These are phyloP conservation scores for Lactarius trivialis DNA, from an alignment of 768 basidiomycete species.

Conservation along the genomic window DNA sequence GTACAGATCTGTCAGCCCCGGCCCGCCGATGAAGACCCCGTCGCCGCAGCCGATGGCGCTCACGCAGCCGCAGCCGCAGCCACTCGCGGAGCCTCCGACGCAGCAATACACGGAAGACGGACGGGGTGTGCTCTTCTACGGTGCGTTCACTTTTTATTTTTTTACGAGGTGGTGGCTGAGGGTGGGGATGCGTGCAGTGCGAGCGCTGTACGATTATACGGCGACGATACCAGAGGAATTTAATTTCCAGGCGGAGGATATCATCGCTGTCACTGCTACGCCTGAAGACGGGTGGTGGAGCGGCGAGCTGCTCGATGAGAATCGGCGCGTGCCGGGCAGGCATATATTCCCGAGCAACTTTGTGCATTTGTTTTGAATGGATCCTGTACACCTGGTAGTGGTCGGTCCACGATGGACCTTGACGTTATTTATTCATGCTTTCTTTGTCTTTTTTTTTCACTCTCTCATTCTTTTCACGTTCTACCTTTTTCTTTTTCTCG, in stretches of 20 bases:
- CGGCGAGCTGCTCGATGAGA: slow-evolving; percentile 77
- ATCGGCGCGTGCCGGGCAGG: slow-evolving; percentile 59
- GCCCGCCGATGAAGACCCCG: slow-evolving; percentile 39
- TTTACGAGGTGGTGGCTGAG: background rate
- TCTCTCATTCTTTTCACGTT: background rate
- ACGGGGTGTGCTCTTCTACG: slow-evolving; percentile 78
- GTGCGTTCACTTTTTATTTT: slow-evolving; percentile 37
- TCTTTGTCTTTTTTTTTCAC: background rate
- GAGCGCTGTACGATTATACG: slow-evolving; percentile 82
- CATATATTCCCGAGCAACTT: slow-evolving; percentile 88
- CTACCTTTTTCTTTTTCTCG: background rate
- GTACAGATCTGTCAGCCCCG: slow-evolving; percentile 41
- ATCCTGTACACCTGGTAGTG: background rate
- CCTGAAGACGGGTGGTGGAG: slow-evolving; percentile 99
- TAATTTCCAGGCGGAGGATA: slow-evolving; percentile 91
- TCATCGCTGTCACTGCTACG: slow-evolving; percentile 90
- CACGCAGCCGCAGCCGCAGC: slow-evolving; percentile 20
- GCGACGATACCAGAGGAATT: slow-evolving; percentile 91
- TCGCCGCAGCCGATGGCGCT: slow-evolving; percentile 39
- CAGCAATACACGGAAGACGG: slow-evolving; percentile 81
- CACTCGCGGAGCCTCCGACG: slow-evolving; percentile 40
- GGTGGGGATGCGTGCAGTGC: slow-evolving; percentile 44
- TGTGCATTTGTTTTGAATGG: slow-evolving; percentile 61
- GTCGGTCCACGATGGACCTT: too few species aligned
- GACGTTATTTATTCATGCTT: slow-evolving; percentile 1